Percentiles rank a stretch among this genome's conserved stretches.
Conservation (phyloP, 371 early-diverging fungal genomes). For the Sporodiniella umbellata region DNA sequence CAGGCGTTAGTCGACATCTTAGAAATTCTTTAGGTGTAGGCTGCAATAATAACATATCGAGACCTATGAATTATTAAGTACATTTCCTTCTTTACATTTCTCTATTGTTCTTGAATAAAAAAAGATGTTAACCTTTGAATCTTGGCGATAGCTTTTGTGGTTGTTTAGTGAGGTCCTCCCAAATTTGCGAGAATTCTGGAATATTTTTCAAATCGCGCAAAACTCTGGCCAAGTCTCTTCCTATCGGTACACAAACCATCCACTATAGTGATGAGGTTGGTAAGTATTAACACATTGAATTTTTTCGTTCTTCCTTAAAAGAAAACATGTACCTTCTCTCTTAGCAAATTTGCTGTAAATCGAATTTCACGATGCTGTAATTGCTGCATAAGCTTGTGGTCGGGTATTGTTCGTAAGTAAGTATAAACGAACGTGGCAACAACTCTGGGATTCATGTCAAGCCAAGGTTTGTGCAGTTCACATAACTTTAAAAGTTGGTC, state of each 20-base stretch:
- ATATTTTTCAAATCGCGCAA: constrained; percentile 62
- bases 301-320: no score
- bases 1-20: constrained; percentile 60
- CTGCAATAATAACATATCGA: constrained; percentile 46
- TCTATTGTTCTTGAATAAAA: background rate
- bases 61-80: constrained; percentile 13
- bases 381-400: constrained; percentile 49
- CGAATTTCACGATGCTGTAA: constrained; percentile 56
- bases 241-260: constrained; percentile 59
- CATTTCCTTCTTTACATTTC: background rate
- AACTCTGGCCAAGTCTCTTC: constrained; percentile 70
- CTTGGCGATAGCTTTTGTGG: constrained; percentile 59
- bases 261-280: constrained; percentile 28
- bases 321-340: constrained; percentile 54
- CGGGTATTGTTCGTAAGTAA: constrained; percentile 56
- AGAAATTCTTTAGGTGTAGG: constrained; percentile 67
- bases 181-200: constrained; percentile 59
- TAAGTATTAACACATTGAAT: background rate
- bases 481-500: constrained; percentile 52
- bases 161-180: constrained; percentile 52
- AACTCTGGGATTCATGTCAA: constrained; percentile 47
- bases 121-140: constrained; percentile 41
- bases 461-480: constrained; percentile 45
- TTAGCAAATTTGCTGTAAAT: constrained; percentile 49
- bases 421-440: constrained; percentile 60